A percentile compares a stretch with the other conserved stretches of the same genome.
These are phyloP conservation scores for Neonectria hederae DNA, from an alignment of 2,329 filamentous ascomycete genomes.

Conservation along the genomic window DNA sequence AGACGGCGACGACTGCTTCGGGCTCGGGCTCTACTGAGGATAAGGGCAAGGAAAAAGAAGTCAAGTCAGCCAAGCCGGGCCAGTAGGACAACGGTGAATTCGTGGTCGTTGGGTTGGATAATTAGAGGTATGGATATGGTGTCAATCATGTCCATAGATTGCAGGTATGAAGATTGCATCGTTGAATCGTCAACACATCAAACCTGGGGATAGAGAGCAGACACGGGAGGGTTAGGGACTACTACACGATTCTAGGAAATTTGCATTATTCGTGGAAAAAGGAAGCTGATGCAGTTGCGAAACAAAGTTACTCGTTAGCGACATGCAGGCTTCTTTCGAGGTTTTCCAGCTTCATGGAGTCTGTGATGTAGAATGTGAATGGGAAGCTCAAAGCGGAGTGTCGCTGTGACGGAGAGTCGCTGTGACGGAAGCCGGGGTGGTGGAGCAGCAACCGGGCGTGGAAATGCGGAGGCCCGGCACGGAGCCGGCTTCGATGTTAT, in stretches of 20 bases:
- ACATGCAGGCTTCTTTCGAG: not conserved
- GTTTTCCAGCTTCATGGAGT: not conserved
- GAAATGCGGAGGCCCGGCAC: too few species aligned
- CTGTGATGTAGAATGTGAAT: not conserved
- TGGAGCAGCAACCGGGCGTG: too few species aligned
- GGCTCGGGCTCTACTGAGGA: not conserved
- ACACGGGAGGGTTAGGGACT: not conserved
- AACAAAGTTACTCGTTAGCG: not conserved
- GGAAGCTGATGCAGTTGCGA: not conserved
- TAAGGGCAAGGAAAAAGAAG: not conserved
- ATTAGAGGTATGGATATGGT: not conserved
- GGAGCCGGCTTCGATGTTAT: too few species aligned
- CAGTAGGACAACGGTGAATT: not conserved
- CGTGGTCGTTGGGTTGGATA: not conserved
- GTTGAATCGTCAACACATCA: not conserved
- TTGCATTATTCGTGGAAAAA: not conserved
- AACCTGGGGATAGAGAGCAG: not conserved
- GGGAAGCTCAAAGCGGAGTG: not conserved
- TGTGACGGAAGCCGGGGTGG: too few species aligned
- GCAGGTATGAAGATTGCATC: not conserved
- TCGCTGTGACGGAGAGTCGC: too few species aligned
- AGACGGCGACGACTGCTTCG: not conserved
- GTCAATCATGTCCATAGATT: not conserved
- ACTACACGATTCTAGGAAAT: not conserved
- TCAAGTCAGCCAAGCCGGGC: not conserved